Evolutionary conservation across 768 basidiomycete genomes (phyloP), one percentile per base, ranked within the genome.

Genomic region (Tephrocybe sp.): DNA sequence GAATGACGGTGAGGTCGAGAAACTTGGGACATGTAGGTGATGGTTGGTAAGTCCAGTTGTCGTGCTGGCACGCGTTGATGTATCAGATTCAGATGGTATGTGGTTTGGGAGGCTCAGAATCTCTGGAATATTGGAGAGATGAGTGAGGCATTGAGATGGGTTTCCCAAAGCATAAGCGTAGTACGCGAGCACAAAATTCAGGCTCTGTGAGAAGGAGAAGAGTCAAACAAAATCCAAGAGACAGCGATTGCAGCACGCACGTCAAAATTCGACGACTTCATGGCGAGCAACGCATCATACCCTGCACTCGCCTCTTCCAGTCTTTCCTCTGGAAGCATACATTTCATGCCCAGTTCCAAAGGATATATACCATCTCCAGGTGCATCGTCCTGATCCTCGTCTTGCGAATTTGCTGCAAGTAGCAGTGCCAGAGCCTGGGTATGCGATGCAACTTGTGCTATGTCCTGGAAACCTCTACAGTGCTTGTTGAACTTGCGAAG

Each of bases 401-500:
- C 78, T 32, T 60, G 54, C 2, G 74, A 69, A 39, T 72, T 72
- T 0, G 77, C 73, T 10, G 71, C 67, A 22, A 84, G 72, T 39
- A 87, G 72, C 30, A 87, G 61, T 5, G 81, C 78, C 26, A 92
- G 70, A 0, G 77, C 75, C 30, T 84, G 85, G 0, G 82, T 89
- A 59, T 86, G 82, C 0, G 75, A 78, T 14, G 85, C 87, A 52
- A 89, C 73, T 57, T 86, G 82, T 3, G 82, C 74, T 12, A 87
- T 71, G 51, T 84, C 83, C 53, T 65, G 59, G 57, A 75, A 82
- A 0, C 85, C 84, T 5, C 65, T 66, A 60, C 85, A 87, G 57
- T 94, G 92, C 56, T 94, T 94, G 64, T 87, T 84, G 71, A 90
- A 92, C 68, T 94, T 94, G 56, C 89, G 79, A 35, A 93, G 68